phyloP scores from a whole-genome alignment of 129 eudicot species.

The Smallanthus sonchifolius region DNA sequence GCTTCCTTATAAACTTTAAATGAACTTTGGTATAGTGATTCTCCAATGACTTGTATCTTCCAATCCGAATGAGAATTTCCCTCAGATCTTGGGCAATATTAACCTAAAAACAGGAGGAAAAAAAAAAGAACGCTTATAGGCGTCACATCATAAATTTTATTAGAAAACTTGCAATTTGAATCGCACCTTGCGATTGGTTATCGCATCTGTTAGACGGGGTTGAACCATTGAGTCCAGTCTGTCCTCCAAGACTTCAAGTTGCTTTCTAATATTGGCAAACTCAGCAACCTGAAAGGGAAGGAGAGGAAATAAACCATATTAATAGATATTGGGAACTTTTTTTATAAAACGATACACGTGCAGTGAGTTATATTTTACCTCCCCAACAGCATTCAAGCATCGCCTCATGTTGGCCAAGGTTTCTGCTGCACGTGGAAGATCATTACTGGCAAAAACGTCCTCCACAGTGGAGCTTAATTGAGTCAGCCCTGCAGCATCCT shows the following conservation, averaged over 20 bases:
- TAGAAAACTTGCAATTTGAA: neutral
- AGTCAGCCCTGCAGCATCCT: slow-evolving; percentile 99
- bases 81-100: slow-evolving; percentile 90
- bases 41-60: slow-evolving; percentile 90
- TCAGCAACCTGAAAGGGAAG: slow-evolving; percentile 85
- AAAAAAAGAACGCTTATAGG: neutral
- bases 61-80: slow-evolving; percentile 85
- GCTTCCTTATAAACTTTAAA: slow-evolving; percentile 67
- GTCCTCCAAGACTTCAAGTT: slow-evolving; percentile 98
- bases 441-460: slow-evolving; percentile 97
- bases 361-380: slow-evolving; percentile 41
- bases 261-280: slow-evolving; percentile 96
- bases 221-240: slow-evolving; percentile 98
- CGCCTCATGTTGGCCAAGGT: slow-evolving; percentile 99
- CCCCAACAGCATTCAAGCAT: slow-evolving; percentile 96
- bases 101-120: slow-evolving; percentile 38
- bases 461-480: slow-evolving; percentile 98
- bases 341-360: slow-evolving; percentile 3
- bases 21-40: slow-evolving; percentile 80
- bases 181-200: slow-evolving; percentile 75
- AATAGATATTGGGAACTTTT: neutral
- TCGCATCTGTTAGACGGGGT: slow-evolving; percentile 91
- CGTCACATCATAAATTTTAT: neutral
- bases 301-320: neutral
- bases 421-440: slow-evolving; percentile 99